These are phyloP conservation scores for Ceratopteris richardii DNA, from an alignment of 75 land plant species.

Conservation along the genomic window DNA sequence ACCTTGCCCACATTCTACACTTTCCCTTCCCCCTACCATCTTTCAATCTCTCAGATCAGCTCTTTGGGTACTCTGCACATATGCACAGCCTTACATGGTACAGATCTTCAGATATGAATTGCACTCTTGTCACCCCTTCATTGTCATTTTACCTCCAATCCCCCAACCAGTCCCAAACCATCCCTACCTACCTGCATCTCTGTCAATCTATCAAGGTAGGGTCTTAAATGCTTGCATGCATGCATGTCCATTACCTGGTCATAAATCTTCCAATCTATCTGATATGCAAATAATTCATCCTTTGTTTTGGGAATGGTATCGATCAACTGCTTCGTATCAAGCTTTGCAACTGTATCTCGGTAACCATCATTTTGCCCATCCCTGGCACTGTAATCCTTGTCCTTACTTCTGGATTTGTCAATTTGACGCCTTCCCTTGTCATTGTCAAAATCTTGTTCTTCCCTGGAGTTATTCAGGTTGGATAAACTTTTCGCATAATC, in stretches of 20 bases:
- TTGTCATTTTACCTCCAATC: no score
- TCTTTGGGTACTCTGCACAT: no score
- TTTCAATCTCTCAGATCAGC: no score
- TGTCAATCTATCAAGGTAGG: no score
- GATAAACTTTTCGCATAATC: slow-evolving; percentile 80
- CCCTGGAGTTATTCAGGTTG: slow-evolving; percentile 28
- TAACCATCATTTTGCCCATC: slow-evolving; percentile 30
- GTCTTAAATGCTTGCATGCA: no score
- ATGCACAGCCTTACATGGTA: no score
- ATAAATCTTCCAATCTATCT: slow-evolving; percentile 84
- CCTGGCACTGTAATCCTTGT: slow-evolving; percentile 36
- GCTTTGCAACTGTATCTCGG: slow-evolving; percentile 37
- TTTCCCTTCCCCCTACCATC: no score
- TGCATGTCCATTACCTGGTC: slow-evolving; percentile 96
- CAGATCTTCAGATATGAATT: no score
- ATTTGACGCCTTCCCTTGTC: slow-evolving; percentile 37
- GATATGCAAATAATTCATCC: slow-evolving; percentile 82
- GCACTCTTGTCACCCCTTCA: no score
- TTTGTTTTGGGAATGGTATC: slow-evolving; percentile 97
- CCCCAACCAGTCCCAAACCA: no score
- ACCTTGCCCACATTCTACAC: no score
- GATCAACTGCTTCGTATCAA: slow-evolving; percentile 95
- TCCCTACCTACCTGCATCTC: no score
- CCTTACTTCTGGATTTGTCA: slow-evolving; percentile 38
- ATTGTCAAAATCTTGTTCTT: slow-evolving; percentile 41